phyloP scores from a whole-genome alignment of 176 grass and related monocot species.

The Carex littledalei region DNA sequence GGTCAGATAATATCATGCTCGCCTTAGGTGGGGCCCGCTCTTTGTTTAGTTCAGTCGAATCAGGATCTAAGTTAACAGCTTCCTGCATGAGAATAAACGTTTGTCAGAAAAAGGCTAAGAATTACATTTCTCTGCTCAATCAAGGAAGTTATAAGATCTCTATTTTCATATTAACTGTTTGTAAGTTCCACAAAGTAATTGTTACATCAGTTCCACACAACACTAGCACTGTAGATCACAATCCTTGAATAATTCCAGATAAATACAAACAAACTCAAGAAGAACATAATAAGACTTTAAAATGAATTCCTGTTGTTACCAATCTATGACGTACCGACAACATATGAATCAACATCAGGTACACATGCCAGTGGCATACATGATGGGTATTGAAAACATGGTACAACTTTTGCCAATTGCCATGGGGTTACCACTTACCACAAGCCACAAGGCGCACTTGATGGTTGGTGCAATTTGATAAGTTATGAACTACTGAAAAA shows the following conservation, averaged over 20 bases:
- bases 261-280: slow-evolving; percentile 2
- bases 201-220: neutral
- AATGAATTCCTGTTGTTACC: no score
- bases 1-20: slow-evolving; percentile 60
- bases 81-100: slow-evolving; percentile 45
- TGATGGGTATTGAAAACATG: neutral
- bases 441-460: neutral
- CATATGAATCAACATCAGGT: neutral
- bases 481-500: neutral
- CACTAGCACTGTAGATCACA: neutral
- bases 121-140: slow-evolving; percentile 2
- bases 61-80: slow-evolving; percentile 54
- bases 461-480: neutral
- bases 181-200: neutral
- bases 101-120: neutral
- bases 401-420: no score
- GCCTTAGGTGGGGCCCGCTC: slow-evolving; percentile 40
- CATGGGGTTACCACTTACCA: neutral
- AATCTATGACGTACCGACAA: no score
- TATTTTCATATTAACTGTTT: neutral
- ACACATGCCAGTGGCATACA: neutral
- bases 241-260: neutral
- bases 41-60: slow-evolving; percentile 52
- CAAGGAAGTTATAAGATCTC: neutral
- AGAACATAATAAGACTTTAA: slow-evolving; percentile 22